Conservation (phyloP, 257 asterid genomes). For the Misopates orontium region DNA sequence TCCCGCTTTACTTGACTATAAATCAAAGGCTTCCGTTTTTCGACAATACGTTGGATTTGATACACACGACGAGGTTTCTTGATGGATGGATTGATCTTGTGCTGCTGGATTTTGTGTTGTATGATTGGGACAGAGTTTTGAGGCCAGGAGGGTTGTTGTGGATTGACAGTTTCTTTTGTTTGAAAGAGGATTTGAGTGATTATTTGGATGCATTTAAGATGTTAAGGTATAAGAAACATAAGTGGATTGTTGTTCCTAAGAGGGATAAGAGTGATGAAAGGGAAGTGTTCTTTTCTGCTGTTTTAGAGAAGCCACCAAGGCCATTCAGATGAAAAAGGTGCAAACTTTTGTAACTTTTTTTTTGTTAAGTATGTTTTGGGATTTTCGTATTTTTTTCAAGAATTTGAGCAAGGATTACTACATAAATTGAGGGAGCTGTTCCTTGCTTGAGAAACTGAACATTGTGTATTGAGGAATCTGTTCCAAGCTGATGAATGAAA, state of each 20-base stretch:
- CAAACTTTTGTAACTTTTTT: neutral
- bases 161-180: slow-evolving; percentile 66
- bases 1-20: slow-evolving; percentile 60
- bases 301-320: slow-evolving; percentile 66
- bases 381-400: no score
- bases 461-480: no score
- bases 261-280: slow-evolving; percentile 23
- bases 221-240: slow-evolving; percentile 55
- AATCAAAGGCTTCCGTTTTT: slow-evolving; percentile 72
- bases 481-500: no score
- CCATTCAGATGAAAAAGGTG: neutral
- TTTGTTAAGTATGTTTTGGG: no score
- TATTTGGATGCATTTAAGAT: slow-evolving; percentile 51
- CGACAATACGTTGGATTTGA: slow-evolving; percentile 63
- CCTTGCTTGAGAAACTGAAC: no score
- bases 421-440: no score
- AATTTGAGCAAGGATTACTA: no score
- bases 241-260: slow-evolving; percentile 60
- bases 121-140: slow-evolving; percentile 69
- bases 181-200: slow-evolving; percentile 55
- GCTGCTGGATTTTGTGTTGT: slow-evolving; percentile 56
- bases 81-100: slow-evolving; percentile 71
- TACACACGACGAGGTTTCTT: slow-evolving; percentile 63
- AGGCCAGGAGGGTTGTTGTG: slow-evolving; percentile 74
- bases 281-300: slow-evolving; percentile 72